phyloP scores from a whole-genome alignment of 139 green algal species.

The Volvox reticuliferus region DNA sequence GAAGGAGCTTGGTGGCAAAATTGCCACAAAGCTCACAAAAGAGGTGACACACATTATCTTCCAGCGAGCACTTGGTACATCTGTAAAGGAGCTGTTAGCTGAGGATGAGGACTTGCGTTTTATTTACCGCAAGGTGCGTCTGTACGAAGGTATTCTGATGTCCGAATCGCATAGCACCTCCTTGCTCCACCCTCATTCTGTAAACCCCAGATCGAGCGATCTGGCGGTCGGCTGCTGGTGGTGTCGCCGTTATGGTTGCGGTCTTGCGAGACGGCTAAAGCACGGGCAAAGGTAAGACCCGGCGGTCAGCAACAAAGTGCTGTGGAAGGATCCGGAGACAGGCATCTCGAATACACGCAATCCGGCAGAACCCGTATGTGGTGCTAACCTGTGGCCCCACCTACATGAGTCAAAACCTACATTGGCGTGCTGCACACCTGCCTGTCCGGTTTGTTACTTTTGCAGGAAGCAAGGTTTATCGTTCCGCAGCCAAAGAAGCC shows the following conservation, averaged over 20 bases:
- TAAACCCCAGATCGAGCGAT: not conserved
- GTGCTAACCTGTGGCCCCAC: too few species aligned
- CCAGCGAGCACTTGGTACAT: conserved; percentile 48
- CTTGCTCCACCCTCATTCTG: too few species aligned
- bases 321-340: too few species aligned
- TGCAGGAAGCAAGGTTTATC: not conserved
- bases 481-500: not conserved
- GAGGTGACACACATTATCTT: conserved; percentile 68
- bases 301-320: too few species aligned
- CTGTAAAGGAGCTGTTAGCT: conserved; percentile 16
- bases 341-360: too few species aligned
- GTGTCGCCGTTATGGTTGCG: conserved; percentile 62
- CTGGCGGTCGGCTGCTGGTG: conserved; percentile 7
- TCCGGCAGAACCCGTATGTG: too few species aligned
- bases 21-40: conserved; percentile 50
- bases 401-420: too few species aligned
- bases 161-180: too few species aligned
- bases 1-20: conserved; percentile 35
- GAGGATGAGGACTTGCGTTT: conserved; percentile 51
- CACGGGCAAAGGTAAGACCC: conserved; percentile 42
- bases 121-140: conserved; percentile 54
- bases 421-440: too few species aligned
- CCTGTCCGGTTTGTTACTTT: too few species aligned
- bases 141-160: not conserved
- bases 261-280: conserved; percentile 16